A percentile compares a stretch with the other conserved stretches of the same genome.
Evolutionary conservation across 164 flowering plant genomes (phyloP).

Genomic region (Taxillus chinensis): DNA sequence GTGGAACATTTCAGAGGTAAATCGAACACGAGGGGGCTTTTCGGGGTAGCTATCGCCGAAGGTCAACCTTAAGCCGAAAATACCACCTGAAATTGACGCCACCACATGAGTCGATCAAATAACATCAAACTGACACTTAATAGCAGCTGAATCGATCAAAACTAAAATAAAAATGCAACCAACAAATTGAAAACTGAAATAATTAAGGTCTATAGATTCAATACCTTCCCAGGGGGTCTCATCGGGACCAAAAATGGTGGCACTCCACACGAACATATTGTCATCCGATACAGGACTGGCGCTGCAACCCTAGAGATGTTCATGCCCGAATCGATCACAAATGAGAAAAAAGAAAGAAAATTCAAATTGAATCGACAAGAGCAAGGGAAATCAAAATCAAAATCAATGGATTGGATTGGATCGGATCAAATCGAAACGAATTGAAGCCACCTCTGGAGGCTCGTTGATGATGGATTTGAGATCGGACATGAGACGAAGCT

Average conservation of each 20-base stretch:
- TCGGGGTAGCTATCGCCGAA: constrained; percentile 38
- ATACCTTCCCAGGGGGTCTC: constrained; percentile 53
- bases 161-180: too few species aligned
- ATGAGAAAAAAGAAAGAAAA: not conserved
- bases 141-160: too few species aligned
- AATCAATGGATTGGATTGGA: not conserved
- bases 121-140: not conserved
- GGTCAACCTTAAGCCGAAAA: constrained; percentile 32
- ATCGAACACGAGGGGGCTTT: constrained; percentile 47
- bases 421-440: too few species aligned
- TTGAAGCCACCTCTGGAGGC: constrained; percentile 32
- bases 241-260: constrained; percentile 47
- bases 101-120: constrained; percentile 1
- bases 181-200: too few species aligned
- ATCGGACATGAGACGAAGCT: constrained; percentile 52
- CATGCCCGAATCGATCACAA: not conserved
- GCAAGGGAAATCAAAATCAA: not conserved
- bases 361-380: not conserved
- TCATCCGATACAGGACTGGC: constrained; percentile 43
- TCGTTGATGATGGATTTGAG: constrained; percentile 44
- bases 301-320: constrained; percentile 35
- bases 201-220: not conserved
- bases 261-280: constrained; percentile 47
- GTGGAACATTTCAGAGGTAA: constrained; percentile 43
- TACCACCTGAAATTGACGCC: constrained; percentile 31